Evolutionary conservation across 257 asterid genomes (phyloP).

Genomic region (Fraxinus pennsylvanica): DNA sequence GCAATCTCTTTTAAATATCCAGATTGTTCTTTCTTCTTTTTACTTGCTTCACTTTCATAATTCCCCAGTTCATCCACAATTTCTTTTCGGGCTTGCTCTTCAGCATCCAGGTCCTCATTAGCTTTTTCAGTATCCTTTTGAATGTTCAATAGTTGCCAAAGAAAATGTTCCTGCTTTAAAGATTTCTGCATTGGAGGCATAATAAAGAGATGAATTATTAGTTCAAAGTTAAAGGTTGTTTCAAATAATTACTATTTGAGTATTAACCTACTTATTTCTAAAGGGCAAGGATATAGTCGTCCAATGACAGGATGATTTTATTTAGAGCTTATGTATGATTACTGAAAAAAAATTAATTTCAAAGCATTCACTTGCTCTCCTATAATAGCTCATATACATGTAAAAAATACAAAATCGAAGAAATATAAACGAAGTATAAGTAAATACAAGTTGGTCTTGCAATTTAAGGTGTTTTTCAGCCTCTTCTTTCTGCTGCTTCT

Average conservation of each 20-base stretch:
- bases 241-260: neutral
- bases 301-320: conserved; percentile 1
- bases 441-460: conserved; percentile 80
- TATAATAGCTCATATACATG: conserved; percentile 15
- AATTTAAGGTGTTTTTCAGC: conserved; percentile 89
- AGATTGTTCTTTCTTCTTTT: conserved; percentile 74
- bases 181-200: conserved; percentile 63
- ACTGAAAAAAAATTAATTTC: neutral
- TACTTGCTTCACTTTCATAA: conserved; percentile 68
- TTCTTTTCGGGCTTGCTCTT: conserved; percentile 65
- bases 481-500: conserved; percentile 96
- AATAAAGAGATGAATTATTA: conserved; percentile 22
- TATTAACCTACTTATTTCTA: neutral
- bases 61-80: conserved; percentile 74
- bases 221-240: conserved; percentile 4
- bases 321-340: neutral
- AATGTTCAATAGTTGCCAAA: conserved; percentile 86
- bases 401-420: conserved; percentile 1
- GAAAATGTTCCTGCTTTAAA: conserved; percentile 79
- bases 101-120: conserved; percentile 78
- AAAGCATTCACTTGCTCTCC: too few relatives aligned
- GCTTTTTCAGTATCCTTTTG: conserved; percentile 75
- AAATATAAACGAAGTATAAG: neutral
- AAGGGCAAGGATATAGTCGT: neutral
- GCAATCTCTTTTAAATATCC: conserved; percentile 80